Percentiles rank a stretch among this genome's conserved stretches.
phyloP scores from a whole-genome alignment of 164 flowering plant species.

The Sextonia rubra region DNA sequence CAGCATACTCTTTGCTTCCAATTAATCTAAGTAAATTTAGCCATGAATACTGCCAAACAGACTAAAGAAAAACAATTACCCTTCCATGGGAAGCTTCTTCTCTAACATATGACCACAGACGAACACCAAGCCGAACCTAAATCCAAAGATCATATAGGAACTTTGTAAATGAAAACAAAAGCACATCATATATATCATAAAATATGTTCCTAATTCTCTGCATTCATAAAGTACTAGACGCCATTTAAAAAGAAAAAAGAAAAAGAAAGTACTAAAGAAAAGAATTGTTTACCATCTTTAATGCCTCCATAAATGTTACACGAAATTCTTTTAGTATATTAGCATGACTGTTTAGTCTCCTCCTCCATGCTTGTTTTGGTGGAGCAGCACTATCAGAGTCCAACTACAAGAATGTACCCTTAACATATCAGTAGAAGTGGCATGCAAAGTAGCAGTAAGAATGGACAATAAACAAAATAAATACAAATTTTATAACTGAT shows the following conservation, averaged over 20 bases:
- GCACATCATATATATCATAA: neutral
- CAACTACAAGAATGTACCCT: constrained; percentile 38
- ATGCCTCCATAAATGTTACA: constrained; percentile 86
- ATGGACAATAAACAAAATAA: neutral
- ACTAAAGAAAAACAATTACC: constrained; percentile 31
- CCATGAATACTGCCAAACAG: neutral
- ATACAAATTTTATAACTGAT: neutral
- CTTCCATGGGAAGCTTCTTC: constrained; percentile 98
- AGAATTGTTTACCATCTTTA: constrained; percentile 64
- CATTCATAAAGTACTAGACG: neutral
- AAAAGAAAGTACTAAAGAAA: neutral
- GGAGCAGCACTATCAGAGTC: constrained; percentile 95
- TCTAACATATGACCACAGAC: constrained; percentile 90
- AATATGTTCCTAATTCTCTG: neutral
- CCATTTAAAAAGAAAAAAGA: neutral
- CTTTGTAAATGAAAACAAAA: neutral
- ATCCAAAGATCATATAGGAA: constrained; percentile 11
- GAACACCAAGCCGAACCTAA: constrained; percentile 81
- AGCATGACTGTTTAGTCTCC: constrained; percentile 90
- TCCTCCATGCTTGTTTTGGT: constrained; percentile 91
- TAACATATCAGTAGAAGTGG: constrained; percentile 7
- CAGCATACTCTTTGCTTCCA: neutral
- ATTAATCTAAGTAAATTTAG: neutral
- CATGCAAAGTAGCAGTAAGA: neutral
- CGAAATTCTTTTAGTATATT: constrained; percentile 83